Percentiles rank a stretch among this genome's conserved stretches.
phyloP scores from a whole-genome alignment of 164 flowering plant species.

The Chimonanthus praecox region DNA sequence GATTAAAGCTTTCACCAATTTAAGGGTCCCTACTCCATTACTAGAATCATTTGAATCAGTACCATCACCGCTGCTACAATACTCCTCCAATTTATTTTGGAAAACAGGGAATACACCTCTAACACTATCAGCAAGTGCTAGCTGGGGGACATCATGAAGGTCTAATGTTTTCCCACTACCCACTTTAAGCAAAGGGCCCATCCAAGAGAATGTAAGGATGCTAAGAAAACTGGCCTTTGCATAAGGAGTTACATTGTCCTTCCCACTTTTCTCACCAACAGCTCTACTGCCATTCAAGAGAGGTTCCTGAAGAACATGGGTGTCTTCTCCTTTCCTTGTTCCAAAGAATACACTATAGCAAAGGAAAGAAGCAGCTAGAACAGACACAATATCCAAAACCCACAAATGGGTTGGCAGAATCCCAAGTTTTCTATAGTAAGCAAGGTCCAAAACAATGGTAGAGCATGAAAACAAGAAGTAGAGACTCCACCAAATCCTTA shows the following conservation, averaged over 20 bases:
- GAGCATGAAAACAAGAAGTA: constrained; percentile 19
- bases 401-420: constrained; percentile 15
- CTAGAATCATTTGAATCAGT: constrained; percentile 1
- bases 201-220: constrained; percentile 41
- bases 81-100: constrained; percentile 18
- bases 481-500: constrained; percentile 31
- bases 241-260: constrained; percentile 20
- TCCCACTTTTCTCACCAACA: constrained; percentile 5
- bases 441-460: constrained; percentile 21
- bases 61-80: constrained; percentile 1
- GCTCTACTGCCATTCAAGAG: constrained; percentile 17
- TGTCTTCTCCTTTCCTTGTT: constrained; percentile 9
- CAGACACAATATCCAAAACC: constrained; percentile 23
- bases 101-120: constrained; percentile 24
- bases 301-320: constrained; percentile 19
- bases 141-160: constrained; percentile 45
- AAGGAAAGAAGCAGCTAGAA: constrained; percentile 13
- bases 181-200: constrained; percentile 29
- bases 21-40: constrained; percentile 29
- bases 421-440: neutral
- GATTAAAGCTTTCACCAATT: constrained; percentile 45
- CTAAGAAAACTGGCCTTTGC: constrained; percentile 31
- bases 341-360: constrained; percentile 16
- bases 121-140: constrained; percentile 25
- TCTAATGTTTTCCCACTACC: constrained; percentile 36